A percentile compares a stretch with the other conserved stretches of the same genome.
Conservation (phyloP, 495 filamentous ascomycete species). For the Penicillium bialowiezense region DNA sequence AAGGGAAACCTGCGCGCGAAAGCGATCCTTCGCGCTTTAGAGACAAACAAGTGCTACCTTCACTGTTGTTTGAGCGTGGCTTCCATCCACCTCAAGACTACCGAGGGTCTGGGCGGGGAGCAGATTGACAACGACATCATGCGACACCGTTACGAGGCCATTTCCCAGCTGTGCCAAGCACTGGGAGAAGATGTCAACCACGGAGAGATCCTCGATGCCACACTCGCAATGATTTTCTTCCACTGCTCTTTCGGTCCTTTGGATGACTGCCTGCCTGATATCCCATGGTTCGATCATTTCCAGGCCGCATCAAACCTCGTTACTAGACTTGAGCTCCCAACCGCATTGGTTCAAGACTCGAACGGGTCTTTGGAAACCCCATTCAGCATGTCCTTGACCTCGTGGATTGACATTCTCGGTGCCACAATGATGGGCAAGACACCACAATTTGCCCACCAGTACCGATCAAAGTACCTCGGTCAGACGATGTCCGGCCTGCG, state of each 20-base stretch:
- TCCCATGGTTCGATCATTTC: constrained; percentile 96
- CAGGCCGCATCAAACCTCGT: constrained; percentile 82
- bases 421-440: constrained; percentile 86
- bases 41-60: constrained; percentile 87
- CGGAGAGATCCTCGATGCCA: constrained; percentile 86
- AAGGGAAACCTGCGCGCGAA: constrained; percentile 72
- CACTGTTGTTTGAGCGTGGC: constrained; percentile 96
- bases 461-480: constrained; percentile 83
- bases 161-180: constrained; percentile 81
- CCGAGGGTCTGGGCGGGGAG: constrained; percentile 61
- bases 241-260: constrained; percentile 87
- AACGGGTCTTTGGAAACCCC: constrained; percentile 61
- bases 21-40: constrained; percentile 78
- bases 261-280: constrained; percentile 85
- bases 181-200: constrained; percentile 77
- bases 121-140: constrained; percentile 90
- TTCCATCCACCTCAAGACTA: constrained; percentile 90
- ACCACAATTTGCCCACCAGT: constrained; percentile 85
- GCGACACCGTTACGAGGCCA: constrained; percentile 85
- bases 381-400: constrained; percentile 92
- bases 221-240: constrained; percentile 96
- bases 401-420: constrained; percentile 97
- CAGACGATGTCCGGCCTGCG: constrained; percentile 70
- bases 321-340: constrained; percentile 76
- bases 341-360: constrained; percentile 53